Percentiles rank a stretch among this genome's conserved stretches.
phyloP scores from a whole-genome alignment of 108 stramenopile genomes.

The Cyclotella atomus region DNA sequence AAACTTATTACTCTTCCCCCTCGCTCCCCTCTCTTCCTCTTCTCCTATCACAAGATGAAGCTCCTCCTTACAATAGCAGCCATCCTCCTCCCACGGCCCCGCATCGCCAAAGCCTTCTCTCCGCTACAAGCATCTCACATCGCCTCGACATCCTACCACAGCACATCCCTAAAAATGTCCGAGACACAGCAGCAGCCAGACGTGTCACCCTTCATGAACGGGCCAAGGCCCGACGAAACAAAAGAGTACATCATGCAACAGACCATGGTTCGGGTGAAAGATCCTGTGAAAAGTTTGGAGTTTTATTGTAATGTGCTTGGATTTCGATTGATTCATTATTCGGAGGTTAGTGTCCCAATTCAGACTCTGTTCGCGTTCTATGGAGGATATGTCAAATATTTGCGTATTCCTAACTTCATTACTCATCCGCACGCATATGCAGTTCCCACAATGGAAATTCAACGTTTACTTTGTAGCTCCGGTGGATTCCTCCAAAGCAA shows the following conservation, averaged over 20 bases:
- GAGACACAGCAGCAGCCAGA: slow-evolving; percentile 25
- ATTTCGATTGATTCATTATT: slow-evolving; percentile 51
- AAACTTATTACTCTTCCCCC: no score
- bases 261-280: slow-evolving; percentile 86
- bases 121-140: no score
- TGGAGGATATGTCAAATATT: no score
- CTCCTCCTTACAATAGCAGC: no score
- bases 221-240: slow-evolving; percentile 53
- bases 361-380: no score
- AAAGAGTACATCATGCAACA: slow-evolving; percentile 86
- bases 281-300: slow-evolving; percentile 64
- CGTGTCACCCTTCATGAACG: slow-evolving; percentile 50
- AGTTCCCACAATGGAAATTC: slow-evolving; percentile 64
- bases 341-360: slow-evolving; percentile 39
- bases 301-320: slow-evolving; percentile 74
- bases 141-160: not conserved
- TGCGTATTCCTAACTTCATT: not conserved
- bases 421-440: not conserved
- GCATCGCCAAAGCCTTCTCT: no score
- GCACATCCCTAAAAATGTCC: not conserved
- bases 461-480: slow-evolving; percentile 63
- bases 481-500: slow-evolving; percentile 28
- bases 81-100: no score
- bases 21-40: no score
- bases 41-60: no score